phyloP scores from a whole-genome alignment of 78 protist species.

The Diacronema lutheri region DNA sequence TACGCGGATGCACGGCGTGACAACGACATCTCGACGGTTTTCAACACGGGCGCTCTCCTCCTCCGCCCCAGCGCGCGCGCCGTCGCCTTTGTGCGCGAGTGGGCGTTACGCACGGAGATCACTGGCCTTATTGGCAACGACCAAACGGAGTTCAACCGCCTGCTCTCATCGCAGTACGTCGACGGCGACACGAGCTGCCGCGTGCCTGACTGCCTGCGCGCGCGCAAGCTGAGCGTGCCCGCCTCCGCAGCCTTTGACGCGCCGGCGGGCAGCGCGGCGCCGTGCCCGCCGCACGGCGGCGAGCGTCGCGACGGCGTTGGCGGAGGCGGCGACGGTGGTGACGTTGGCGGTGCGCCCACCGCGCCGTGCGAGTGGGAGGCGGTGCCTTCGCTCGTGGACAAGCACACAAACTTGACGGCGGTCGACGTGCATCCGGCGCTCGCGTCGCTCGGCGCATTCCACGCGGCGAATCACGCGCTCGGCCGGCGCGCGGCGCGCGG shows the following conservation, averaged over 20 bases:
- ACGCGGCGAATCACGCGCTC: not conserved
- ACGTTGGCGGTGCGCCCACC: not conserved
- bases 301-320: not conserved
- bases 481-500: not conserved
- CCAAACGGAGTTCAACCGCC: slow-evolving; percentile 4
- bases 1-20: not conserved
- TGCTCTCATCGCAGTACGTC: not conserved
- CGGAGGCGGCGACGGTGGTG: not conserved
- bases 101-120: not conserved
- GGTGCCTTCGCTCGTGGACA: not conserved
- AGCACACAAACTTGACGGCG: not conserved
- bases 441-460: not conserved
- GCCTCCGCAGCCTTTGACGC: not conserved
- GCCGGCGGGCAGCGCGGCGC: not conserved
- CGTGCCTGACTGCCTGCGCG: not conserved
- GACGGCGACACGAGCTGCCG: not conserved
- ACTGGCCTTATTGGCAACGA: not conserved
- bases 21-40: not conserved
- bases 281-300: not conserved
- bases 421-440: not conserved
- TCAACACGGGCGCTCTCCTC: not conserved
- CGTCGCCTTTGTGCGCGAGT: not conserved
- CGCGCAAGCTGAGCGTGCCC: not conserved
- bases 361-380: not conserved
- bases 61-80: not conserved